Evolutionary conservation across 2,329 filamentous ascomycete genomes (phyloP), one percentile per base, ranked within the genome.

Genomic region (Colletotrichum sp.): DNA sequence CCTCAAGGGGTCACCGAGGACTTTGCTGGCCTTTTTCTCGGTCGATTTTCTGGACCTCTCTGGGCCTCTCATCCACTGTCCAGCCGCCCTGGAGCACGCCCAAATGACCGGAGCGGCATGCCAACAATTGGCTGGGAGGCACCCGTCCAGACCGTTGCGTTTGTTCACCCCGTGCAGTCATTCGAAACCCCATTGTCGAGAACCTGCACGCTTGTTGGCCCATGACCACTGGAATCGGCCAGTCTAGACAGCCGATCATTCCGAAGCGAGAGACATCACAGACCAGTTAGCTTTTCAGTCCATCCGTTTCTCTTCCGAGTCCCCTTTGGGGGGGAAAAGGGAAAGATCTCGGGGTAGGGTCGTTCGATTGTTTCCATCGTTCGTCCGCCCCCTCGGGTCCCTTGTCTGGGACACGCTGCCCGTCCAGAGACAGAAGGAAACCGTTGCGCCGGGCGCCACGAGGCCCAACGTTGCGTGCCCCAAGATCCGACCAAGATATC

Each of bases 81-180:
- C 72, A 76, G 75, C 75, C 75, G 58, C 72, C 74, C 52, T 24
- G 52, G 63, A 48, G 38, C 67, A 74, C 38, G 58, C 69, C 62
- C 43, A 52, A 48, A 71, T 67, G 71, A 66, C 55, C 4, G 7
- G n/a, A 48, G 67, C 26, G 18, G n/a, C 32, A 71, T 66, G 43
- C 38, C 43, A 66, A 18, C 34, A 34, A 74, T 65, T 76, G 74
- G 74, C 71, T 76, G 52, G 55, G 30, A 36, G 61, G 24, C 52
- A 38, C n/a, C 36, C 30, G 48, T 28, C 34, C 28, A 68, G 30
- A 26, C 69, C 69, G 32, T 36, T 68, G 56, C 38, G 56, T 56
- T 26, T 68, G 52, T 52, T 36, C 26, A 12, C 48, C 26, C 26
- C 10, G 43, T 48, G 43, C 43, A 48, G 43, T 10, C 73, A 34